Conservation (phyloP, 2,329 filamentous ascomycete species). For the Aspergillus eucalypticola region DNA sequence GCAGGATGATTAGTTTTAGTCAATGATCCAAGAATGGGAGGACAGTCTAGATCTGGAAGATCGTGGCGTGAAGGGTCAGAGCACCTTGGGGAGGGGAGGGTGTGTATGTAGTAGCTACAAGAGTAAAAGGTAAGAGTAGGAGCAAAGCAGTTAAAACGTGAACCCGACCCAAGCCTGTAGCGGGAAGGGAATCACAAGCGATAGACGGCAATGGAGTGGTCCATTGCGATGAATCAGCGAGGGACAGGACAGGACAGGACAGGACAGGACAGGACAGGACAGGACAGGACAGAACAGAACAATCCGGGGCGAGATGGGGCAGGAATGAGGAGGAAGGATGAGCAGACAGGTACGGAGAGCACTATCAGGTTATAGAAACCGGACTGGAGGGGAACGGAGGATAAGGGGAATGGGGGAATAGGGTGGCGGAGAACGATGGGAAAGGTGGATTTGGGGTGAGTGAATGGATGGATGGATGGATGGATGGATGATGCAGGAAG, state of each 20-base stretch:
- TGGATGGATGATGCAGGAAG: constrained; percentile 5
- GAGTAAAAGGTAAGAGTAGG: too few relatives aligned
- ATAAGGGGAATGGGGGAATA: constrained; percentile 1
- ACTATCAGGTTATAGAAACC: constrained; percentile 9
- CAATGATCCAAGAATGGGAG: background rate
- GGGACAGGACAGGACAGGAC: background rate
- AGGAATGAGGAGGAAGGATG: background rate
- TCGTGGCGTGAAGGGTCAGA: constrained; percentile 6
- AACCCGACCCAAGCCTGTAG: constrained; percentile 17
- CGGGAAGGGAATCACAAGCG: constrained; percentile 20
- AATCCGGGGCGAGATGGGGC: background rate
- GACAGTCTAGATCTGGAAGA: constrained; percentile 4
- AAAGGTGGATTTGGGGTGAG: background rate
- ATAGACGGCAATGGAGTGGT: constrained; percentile 7
- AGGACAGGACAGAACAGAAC: background rate
- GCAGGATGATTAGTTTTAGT: background rate
- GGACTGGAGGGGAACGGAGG: background rate
- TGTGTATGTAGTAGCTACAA: background rate
- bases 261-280: background rate
- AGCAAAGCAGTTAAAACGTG: background rate
- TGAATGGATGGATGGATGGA: background rate
- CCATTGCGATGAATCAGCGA: constrained; percentile 13
- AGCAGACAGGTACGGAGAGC: background rate
- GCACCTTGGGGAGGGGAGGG: background rate
- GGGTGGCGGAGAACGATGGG: background rate